phyloP scores from a whole-genome alignment of 495 filamentous ascomycete genomes.

The Articulospora tetracladia region DNA sequence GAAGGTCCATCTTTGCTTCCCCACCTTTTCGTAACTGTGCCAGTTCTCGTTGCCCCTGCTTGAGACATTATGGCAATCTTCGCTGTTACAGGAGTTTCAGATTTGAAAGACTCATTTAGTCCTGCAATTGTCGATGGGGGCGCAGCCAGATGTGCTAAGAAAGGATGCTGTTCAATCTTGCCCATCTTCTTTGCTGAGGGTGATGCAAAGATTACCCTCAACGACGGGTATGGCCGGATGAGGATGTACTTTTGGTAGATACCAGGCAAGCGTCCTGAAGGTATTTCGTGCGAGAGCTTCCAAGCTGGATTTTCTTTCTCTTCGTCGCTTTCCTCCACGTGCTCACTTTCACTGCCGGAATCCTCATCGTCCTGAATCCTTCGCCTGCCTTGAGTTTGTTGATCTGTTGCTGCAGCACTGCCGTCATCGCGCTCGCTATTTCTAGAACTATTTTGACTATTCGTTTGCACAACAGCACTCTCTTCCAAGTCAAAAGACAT shows the following conservation, averaged over 20 bases:
- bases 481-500: constrained; percentile 3
- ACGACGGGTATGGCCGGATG: constrained; percentile 2
- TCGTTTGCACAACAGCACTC: background rate
- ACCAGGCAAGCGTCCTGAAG: background rate
- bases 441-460: background rate
- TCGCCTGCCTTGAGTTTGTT: background rate
- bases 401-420: background rate
- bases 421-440: background rate
- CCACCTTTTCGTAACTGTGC: background rate
- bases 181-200: background rate
- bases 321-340: background rate
- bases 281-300: background rate
- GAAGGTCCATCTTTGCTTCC: background rate
- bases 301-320: background rate
- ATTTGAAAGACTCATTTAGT: background rate
- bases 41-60: background rate
- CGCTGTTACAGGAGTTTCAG: background rate
- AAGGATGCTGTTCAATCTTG: background rate
- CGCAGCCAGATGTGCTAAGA: background rate
- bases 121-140: background rate
- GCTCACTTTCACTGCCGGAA: background rate
- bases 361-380: background rate
- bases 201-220: constrained; percentile 1
- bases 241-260: constrained; percentile 7
- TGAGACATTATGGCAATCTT: constrained; percentile 3